These are phyloP conservation scores for Barnettozyma californica DNA, from an alignment of 805 yeast species.

Conservation along the genomic window DNA sequence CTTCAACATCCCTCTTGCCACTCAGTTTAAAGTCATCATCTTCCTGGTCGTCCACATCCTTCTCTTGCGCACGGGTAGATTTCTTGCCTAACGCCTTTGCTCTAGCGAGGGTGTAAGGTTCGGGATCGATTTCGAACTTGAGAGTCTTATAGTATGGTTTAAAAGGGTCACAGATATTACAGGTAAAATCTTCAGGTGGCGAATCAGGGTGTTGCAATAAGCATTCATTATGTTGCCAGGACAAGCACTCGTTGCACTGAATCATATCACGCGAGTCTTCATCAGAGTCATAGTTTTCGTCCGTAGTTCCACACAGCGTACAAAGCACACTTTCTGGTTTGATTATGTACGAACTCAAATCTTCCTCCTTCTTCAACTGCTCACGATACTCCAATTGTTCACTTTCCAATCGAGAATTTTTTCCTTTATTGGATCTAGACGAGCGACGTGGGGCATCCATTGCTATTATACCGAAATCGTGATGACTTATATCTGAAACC, in stretches of 20 bases:
- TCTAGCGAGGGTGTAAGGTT: constrained; percentile 7
- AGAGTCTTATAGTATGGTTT: constrained; percentile 29
- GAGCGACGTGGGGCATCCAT: constrained; percentile 35
- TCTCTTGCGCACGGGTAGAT: neutral
- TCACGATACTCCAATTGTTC: constrained; percentile 22
- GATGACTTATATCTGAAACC: too few species aligned
- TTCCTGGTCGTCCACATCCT: neutral
- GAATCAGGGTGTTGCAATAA: constrained; percentile 39
- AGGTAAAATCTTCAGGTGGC: constrained; percentile 45
- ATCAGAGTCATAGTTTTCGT: constrained; percentile 52
- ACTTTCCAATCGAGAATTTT: constrained; percentile 27
- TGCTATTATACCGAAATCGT: neutral
- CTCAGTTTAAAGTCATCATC: constrained; percentile 6
- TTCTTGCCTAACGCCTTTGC: constrained; percentile 10
- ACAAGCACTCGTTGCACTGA: constrained; percentile 57
- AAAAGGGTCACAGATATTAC: constrained; percentile 48
- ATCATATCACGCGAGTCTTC: constrained; percentile 56
- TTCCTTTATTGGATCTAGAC: constrained; percentile 38
- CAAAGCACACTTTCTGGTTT: constrained; percentile 43
- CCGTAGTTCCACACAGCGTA: constrained; percentile 55
- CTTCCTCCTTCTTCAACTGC: constrained; percentile 12
- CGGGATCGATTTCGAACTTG: constrained; percentile 27
- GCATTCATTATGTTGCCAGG: constrained; percentile 72
- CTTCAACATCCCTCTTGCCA: constrained; percentile 11
- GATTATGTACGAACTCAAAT: constrained; percentile 13